Evolutionary conservation across 768 basidiomycete genomes (phyloP).

Genomic region (Mycena pura): DNA sequence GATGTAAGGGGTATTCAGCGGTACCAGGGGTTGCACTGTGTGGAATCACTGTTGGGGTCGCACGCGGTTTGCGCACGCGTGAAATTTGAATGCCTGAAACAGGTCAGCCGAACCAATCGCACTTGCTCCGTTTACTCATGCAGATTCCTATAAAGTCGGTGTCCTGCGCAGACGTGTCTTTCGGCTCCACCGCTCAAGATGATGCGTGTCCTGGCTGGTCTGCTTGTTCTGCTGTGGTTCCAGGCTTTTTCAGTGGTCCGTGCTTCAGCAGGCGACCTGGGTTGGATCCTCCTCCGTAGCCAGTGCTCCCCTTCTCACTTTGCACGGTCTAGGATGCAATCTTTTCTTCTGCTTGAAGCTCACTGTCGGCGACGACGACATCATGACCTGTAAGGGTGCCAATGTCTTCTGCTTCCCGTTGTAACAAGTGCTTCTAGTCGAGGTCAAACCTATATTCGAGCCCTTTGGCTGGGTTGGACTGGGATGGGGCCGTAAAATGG

Average conservation of each 20-base stretch:
- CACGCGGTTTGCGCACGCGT: too few species aligned
- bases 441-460: constrained; percentile 26
- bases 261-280: constrained; percentile 14
- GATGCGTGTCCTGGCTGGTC: constrained; percentile 6
- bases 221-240: constrained; percentile 20
- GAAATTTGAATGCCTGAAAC: too few species aligned
- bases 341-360: constrained; percentile 25
- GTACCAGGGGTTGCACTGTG: too few species aligned
- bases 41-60: too few species aligned
- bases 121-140: constrained; percentile 15
- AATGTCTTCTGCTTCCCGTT: neutral
- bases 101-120: constrained; percentile 7
- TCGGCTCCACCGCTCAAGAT: constrained; percentile 8
- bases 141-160: constrained; percentile 15
- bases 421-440: neutral
- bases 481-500: constrained; percentile 62
- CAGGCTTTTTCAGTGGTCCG: constrained; percentile 4
- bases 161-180: neutral
- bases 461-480: constrained; percentile 61
- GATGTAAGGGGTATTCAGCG: too few species aligned
- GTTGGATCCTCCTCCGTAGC: neutral
- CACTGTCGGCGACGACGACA: constrained; percentile 9
- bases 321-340: constrained; percentile 15
- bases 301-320: neutral
- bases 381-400: constrained; percentile 17